Base-by-base conservation (phyloP, 2,329 filamentous ascomycete species). In the Colletotrichum costaricense region DNA sequence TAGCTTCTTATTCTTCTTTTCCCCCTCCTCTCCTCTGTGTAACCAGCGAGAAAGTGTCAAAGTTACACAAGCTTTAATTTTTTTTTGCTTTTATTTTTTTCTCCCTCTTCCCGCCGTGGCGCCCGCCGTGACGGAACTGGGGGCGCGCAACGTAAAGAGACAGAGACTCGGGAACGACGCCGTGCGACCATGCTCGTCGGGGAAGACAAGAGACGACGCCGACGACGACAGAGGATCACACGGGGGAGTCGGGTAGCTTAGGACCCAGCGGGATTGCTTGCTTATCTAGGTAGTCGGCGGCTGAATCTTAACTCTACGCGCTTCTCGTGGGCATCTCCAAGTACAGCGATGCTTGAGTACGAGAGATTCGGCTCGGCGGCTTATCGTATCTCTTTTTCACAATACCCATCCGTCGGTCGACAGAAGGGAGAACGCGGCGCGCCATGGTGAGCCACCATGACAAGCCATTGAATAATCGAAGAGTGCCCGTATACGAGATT, bases 81-180 rank as follows among this genome's bases (percentile, higher is more conserved):
- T 30, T 9, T 30, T 8, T 42, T 38, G 5, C 35, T 38, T 38
- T 38, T 42, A 19, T 49, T 49, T 49, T 5, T n/a, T 9, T 22
- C n/a, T 22, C 19, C 42, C 42, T 49, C 8, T 49, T 49, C 42
- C 42, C 42, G 42, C 8, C 19, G 42, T 49, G 42, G 38, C 38
- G 38, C 30, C 49, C 35, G 66, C 33, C 19, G 63, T 55, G 60
- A 35, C 59, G 46, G 54, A 73, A 35, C 67, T 59, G 59, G 60
- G 46, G 46, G 35, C 60, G 26, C 42, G n/a, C 19, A 22, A 42
- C 38, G 38, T 19, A 19, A 19, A 72, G 64, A 69, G 33, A 69
- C 58, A 64, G 65, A 54, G 54, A 42, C 24, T 72, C 54, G 58
- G 58, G 66, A 70, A 60, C 60, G 42, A 65, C 57, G 60, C 60